Percentiles rank a stretch among this genome's conserved stretches.
Evolutionary conservation across 2,329 filamentous ascomycete genomes (phyloP).

Genomic region (Arthrobotrys iridis): DNA sequence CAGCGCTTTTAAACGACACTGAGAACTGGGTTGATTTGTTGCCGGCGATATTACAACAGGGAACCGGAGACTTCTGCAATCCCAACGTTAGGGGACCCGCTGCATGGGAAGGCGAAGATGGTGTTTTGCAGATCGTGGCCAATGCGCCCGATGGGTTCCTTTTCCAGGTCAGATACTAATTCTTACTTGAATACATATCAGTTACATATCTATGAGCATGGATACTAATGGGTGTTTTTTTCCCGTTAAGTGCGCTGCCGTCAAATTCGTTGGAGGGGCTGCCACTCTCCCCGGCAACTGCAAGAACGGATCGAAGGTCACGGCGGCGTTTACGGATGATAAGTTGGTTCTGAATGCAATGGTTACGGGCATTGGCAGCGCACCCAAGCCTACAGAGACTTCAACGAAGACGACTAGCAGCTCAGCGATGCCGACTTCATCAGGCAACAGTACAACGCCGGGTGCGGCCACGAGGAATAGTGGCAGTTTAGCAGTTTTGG

Average conservation of each 20-base stretch:
- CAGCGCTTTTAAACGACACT: constrained; percentile 35
- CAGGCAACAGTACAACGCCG: background rate
- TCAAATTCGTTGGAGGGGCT: constrained; percentile 27
- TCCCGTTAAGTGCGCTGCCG: constrained; percentile 31
- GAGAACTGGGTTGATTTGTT: constrained; percentile 38
- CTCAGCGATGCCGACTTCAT: background rate
- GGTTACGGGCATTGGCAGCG: constrained; percentile 5
- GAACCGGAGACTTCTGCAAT: constrained; percentile 35
- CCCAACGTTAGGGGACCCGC: constrained; percentile 11
- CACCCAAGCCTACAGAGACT: constrained; percentile 3
- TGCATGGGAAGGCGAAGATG: constrained; percentile 46
- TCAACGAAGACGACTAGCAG: background rate
- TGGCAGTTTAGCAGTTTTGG: constrained; percentile 14
- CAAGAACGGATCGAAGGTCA: constrained; percentile 23
- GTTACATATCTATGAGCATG: background rate
- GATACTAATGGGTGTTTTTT: constrained; percentile 1
- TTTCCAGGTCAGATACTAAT: constrained; percentile 31
- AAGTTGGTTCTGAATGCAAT: constrained; percentile 29
- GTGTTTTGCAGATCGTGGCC: constrained; percentile 38
- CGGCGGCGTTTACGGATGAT: background rate
- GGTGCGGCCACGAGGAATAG: constrained; percentile 12
- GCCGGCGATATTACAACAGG: constrained; percentile 16
- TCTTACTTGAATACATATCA: background rate
- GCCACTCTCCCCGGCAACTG: constrained; percentile 10
- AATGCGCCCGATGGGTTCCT: constrained; percentile 41